phyloP scores from a whole-genome alignment of 2,329 filamentous ascomycete genomes.

The Sporothrix humicola region DNA sequence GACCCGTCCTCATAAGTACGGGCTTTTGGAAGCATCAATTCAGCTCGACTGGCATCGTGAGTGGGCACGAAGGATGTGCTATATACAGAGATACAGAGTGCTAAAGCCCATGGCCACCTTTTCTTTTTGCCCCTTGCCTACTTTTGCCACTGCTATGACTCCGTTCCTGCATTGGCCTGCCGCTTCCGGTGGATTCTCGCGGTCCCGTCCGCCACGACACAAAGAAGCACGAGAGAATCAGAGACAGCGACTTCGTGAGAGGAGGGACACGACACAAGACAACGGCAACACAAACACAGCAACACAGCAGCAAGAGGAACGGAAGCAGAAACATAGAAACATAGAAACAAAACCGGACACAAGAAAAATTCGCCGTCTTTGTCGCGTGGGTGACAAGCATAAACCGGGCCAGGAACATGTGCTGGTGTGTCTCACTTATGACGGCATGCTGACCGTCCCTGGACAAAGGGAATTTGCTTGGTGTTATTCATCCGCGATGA shows the following conservation, averaged over 20 bases:
- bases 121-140: neutral
- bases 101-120: neutral
- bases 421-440: constrained; percentile 8
- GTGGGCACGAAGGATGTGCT: constrained; percentile 6
- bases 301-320: neutral
- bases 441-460: neutral
- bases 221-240: constrained; percentile 1
- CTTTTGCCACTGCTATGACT: constrained; percentile 11
- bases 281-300: neutral
- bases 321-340: neutral
- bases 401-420: constrained; percentile 6
- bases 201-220: constrained; percentile 28
- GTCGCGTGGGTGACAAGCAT: constrained; percentile 26
- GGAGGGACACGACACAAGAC: neutral
- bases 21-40: neutral
- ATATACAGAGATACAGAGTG: constrained; percentile 7
- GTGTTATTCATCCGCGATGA: constrained; percentile 10
- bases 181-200: constrained; percentile 15
- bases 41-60: constrained; percentile 3
- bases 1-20: neutral
- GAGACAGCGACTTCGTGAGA: neutral
- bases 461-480: neutral
- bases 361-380: neutral
- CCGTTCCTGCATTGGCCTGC: constrained; percentile 28
- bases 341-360: neutral